phyloP scores from a whole-genome alignment of 441 rosid genomes.

The Codiaeum variegatum region DNA sequence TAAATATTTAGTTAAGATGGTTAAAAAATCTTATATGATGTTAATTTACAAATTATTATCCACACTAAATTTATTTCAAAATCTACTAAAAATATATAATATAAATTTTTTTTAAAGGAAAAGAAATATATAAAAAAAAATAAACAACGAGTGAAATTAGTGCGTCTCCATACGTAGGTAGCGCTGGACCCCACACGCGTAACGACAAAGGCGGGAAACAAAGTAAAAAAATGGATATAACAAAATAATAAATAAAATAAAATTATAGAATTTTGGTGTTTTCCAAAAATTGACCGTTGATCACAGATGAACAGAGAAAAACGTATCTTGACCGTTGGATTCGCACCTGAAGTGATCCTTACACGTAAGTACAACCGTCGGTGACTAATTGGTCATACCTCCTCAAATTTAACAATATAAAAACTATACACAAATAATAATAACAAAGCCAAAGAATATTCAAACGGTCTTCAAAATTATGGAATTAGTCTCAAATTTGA shows the following conservation, averaged over 20 bases:
- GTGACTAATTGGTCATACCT: neutral
- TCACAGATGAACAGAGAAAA: slow-evolving; percentile 27
- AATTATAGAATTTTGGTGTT: neutral
- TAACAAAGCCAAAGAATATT: too few relatives aligned
- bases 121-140: too few relatives aligned
- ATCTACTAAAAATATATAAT: too few relatives aligned
- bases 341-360: neutral
- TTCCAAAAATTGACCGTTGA: slow-evolving; percentile 29
- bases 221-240: neutral
- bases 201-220: slow-evolving; percentile 21
- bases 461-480: too few relatives aligned
- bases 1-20: too few relatives aligned
- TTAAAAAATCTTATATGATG: too few relatives aligned
- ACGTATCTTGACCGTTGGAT: slow-evolving; percentile 18
- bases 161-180: slow-evolving; percentile 31
- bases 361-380: slow-evolving; percentile 8
- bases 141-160: neutral
- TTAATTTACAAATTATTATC: too few relatives aligned
- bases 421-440: neutral
- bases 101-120: too few relatives aligned
- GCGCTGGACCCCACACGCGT: slow-evolving; percentile 34
- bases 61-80: too few relatives aligned
- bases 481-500: too few relatives aligned
- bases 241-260: neutral
- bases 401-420: neutral